These are phyloP conservation scores for Epichloe coenophiala DNA, from an alignment of 2,329 filamentous ascomycete species.

Conservation along the genomic window DNA sequence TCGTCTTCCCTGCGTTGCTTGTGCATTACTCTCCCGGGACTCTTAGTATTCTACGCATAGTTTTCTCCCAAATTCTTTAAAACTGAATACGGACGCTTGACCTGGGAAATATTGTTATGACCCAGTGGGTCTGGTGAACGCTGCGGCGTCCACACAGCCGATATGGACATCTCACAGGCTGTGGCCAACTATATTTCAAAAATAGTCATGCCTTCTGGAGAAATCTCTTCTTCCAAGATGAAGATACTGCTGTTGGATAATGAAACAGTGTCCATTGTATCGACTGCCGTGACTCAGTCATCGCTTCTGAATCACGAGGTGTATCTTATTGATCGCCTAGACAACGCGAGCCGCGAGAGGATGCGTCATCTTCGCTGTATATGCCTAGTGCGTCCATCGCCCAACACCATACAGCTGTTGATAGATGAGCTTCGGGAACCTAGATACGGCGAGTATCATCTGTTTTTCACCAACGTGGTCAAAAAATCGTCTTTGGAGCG, in stretches of 20 bases:
- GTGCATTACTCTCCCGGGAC: background rate
- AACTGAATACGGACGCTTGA: background rate
- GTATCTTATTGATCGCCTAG: slow-evolving; percentile 91
- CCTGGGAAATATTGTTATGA: background rate
- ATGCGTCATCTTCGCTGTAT: slow-evolving; percentile 94
- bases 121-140: background rate
- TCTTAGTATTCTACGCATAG: background rate
- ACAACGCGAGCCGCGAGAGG: slow-evolving; percentile 82
- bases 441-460: slow-evolving; percentile 92
- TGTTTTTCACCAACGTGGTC: slow-evolving; percentile 95
- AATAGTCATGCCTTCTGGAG: slow-evolving; percentile 67
- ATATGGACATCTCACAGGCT: slow-evolving; percentile 88
- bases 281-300: slow-evolving; percentile 90
- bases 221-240: slow-evolving; percentile 78
- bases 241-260: slow-evolving; percentile 90
- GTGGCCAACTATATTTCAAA: slow-evolving; percentile 91
- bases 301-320: slow-evolving; percentile 90
- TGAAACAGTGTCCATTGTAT: slow-evolving; percentile 89
- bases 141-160: background rate
- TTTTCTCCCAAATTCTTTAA: background rate
- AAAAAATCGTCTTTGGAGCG: slow-evolving; percentile 96
- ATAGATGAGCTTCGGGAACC: slow-evolving; percentile 94
- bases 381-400: slow-evolving; percentile 82
- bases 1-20: background rate
- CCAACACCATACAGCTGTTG: slow-evolving; percentile 82